phyloP scores from a whole-genome alignment of 805 yeast genomes.

The Cyberlindnera lachancei region DNA sequence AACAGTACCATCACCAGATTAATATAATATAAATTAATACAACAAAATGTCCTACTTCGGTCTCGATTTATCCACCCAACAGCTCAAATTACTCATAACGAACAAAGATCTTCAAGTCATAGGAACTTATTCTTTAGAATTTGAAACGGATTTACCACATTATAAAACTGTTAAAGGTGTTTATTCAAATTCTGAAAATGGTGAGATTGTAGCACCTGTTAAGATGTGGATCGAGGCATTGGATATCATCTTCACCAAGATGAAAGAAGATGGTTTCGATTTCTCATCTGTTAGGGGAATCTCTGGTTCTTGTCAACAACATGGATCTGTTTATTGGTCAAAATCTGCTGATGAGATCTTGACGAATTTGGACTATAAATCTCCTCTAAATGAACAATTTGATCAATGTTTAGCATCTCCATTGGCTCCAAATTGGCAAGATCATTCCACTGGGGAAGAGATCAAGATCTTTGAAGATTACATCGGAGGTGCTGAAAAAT shows the following conservation, averaged over 20 bases:
- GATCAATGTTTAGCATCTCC: slow-evolving; percentile 51
- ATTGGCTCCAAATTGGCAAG: slow-evolving; percentile 91
- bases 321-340: slow-evolving; percentile 84
- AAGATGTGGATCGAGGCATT: slow-evolving; percentile 87
- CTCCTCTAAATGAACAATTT: slow-evolving; percentile 35
- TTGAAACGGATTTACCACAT: slow-evolving; percentile 53
- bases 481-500: slow-evolving; percentile 49
- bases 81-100: slow-evolving; percentile 67
- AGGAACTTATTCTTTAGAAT: slow-evolving; percentile 57
- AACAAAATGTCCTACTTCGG: slow-evolving; percentile 38
- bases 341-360: slow-evolving; percentile 36
- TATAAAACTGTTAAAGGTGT: slow-evolving; percentile 77
- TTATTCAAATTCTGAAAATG: slow-evolving; percentile 39
- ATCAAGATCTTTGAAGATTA: slow-evolving; percentile 50
- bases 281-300: slow-evolving; percentile 55
- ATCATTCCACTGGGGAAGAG: slow-evolving; percentile 76
- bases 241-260: slow-evolving; percentile 49
- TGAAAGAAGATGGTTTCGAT: slow-evolving; percentile 46
- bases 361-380: slow-evolving; percentile 25
- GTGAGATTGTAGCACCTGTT: slow-evolving; percentile 72
- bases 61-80: slow-evolving; percentile 86
- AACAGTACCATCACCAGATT: no score
- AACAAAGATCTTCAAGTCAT: slow-evolving; percentile 44
- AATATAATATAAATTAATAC: no score
- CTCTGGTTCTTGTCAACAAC: slow-evolving; percentile 88